Conservation (phyloP, 1,284 basidiomycete species). For the Sporisorium sorghi region DNA sequence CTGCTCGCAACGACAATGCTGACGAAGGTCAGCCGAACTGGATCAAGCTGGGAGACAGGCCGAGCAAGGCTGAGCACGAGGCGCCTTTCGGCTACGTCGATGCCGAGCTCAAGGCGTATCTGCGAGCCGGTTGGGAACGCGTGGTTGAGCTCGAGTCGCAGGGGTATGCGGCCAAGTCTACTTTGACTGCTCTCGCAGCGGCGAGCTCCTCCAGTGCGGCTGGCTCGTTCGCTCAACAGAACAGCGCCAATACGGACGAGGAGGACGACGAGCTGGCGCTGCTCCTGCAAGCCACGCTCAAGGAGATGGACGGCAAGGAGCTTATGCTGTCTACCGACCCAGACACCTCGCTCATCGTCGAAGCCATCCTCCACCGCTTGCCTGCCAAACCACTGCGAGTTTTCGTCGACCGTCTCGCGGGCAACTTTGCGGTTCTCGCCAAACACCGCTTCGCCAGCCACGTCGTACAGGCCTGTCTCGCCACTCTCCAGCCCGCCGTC, state of each 20-base stretch:
- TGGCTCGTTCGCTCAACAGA: too few species aligned
- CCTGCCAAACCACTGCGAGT: slow-evolving; percentile 59
- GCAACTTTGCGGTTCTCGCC: slow-evolving; percentile 53
- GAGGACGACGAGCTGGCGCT: slow-evolving; percentile 51
- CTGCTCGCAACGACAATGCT: neutral
- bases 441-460: slow-evolving; percentile 67
- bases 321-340: slow-evolving; percentile 64
- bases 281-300: slow-evolving; percentile 62
- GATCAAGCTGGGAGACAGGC: slow-evolving; percentile 36
- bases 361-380: slow-evolving; percentile 55
- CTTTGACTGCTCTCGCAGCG: slow-evolving; percentile 21
- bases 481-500: slow-evolving; percentile 47
- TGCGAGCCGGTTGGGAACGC: slow-evolving; percentile 44
- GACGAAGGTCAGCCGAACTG: slow-evolving; percentile 35
- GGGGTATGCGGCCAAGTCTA: slow-evolving; percentile 33
- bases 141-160: slow-evolving; percentile 44
- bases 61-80: slow-evolving; percentile 43
- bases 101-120: slow-evolving; percentile 62
- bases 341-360: slow-evolving; percentile 63
- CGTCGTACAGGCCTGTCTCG: slow-evolving; percentile 57
- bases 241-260: slow-evolving; percentile 19
- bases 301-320: slow-evolving; percentile 65
- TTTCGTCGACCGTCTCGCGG: slow-evolving; percentile 63
- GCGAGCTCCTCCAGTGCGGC: neutral
- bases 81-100: slow-evolving; percentile 64